Base-by-base conservation (phyloP, 208 protist genomes). In the Wallacemonas sp. region DNA sequence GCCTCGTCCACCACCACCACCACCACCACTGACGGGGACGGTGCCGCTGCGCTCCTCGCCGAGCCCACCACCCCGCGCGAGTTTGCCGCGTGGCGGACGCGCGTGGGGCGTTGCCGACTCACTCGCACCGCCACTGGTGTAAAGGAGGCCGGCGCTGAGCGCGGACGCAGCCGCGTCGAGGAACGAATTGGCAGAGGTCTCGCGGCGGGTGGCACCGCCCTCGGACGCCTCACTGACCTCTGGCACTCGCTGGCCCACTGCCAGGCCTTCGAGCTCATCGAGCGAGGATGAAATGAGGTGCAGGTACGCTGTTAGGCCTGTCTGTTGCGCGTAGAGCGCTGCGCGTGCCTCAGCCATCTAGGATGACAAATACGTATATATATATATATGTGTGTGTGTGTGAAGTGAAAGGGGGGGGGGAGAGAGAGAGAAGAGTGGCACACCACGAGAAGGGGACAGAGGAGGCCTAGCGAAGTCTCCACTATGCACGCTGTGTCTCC, bases 201-300 rank as follows among this genome's bases (percentile, higher is more conserved):
- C 48, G 0, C 48, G 5, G 7, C 22, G 8, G 4, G 48, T 18
- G 11, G n/a, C 22, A 0, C 22, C 5, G 10, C 48, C 26, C 11
- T 55, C 48, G 0, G 48, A 12, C 14, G 4, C 18, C 5, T 59
- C 31, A 10, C 7, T 41, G 18, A 8, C 14, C 5, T 59, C 52
- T 7, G 29, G 0, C n/a, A 29, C 18, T 0, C 52, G 52, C 8
- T 36, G n/a, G 11, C 14, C 31, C 4, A 25, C 52, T 12, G 52
- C 52, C 7, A 59, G 52, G 20, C 18, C 32, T 59, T 59, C 52
- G 0, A 59, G 32, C 31, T 59, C 52, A 59, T 59, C 52, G 14
- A 59, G 14, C 8, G 52, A 59, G 4, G 29, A 8, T 20, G 52
- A 59, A 18, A 59, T 1, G n/a, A 39, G 3, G 14, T 42, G 26